These are phyloP conservation scores for Alternaria triticimaculans DNA, from an alignment of 2,329 filamentous ascomycete genomes.

Conservation along the genomic window DNA sequence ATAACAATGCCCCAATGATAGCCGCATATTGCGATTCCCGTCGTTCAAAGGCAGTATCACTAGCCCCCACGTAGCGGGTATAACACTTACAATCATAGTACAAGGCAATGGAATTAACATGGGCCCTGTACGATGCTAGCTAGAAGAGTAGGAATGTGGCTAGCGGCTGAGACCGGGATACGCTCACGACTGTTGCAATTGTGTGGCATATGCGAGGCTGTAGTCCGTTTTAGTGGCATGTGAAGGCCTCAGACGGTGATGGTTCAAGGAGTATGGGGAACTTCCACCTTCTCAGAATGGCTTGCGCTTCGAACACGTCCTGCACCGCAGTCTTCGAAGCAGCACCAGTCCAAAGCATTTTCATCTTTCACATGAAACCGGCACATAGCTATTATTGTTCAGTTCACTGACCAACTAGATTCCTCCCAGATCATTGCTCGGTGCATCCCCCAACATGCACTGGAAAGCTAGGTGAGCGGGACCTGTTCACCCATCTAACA, in stretches of 20 bases:
- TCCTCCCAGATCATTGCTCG: not conserved
- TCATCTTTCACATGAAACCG: not conserved
- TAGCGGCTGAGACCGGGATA: not conserved
- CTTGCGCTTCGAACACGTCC: not conserved
- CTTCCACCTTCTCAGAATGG: not conserved
- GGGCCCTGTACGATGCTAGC: not conserved
- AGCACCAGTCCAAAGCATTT: not conserved
- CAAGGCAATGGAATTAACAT: not conserved
- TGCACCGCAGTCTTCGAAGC: not conserved
- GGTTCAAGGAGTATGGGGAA: not conserved
- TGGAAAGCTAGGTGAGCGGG: not conserved
- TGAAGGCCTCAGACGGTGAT: not conserved
- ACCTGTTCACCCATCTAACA: not conserved
- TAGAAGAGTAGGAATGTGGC: not conserved
- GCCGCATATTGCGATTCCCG: not conserved
- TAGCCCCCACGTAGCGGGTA: not conserved
- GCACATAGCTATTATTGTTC: not conserved
- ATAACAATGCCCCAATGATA: not conserved
- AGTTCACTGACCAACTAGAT: not conserved
- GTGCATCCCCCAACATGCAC: not conserved
- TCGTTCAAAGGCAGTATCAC: not conserved
- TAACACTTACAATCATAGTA: not conserved
- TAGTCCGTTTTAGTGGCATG: not conserved
- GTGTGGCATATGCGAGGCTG: not conserved
- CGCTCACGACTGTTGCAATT: not conserved